Percentiles rank a stretch among this genome's conserved stretches.
Conservation (phyloP, 1,139 yeast species). For the Wickerhamomyces sp. region DNA sequence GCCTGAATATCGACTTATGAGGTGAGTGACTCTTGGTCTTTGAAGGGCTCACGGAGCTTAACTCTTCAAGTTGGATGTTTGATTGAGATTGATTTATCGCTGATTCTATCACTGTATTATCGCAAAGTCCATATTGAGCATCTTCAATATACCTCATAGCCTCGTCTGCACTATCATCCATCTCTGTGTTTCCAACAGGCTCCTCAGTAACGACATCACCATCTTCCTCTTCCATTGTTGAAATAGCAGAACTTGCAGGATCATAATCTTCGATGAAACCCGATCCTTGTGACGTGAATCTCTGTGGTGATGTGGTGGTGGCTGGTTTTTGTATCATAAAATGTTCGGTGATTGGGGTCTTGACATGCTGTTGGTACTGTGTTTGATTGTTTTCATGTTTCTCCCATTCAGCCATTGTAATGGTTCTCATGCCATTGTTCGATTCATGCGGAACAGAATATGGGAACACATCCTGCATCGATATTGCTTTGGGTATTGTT, state of each 20-base stretch:
- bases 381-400: slow-evolving; percentile 6
- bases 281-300: background rate
- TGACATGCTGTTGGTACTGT: slow-evolving; percentile 1
- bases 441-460: slow-evolving; percentile 1
- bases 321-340: background rate
- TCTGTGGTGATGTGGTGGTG: background rate
- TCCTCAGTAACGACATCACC: slow-evolving; percentile 3
- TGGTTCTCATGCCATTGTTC: slow-evolving; percentile 14
- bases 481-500: slow-evolving; percentile 18
- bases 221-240: slow-evolving; percentile 1
- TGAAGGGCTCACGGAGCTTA: background rate
- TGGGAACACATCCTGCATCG: slow-evolving; percentile 13
- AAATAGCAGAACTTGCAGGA: background rate
- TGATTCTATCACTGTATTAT: slow-evolving; percentile 8
- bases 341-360: background rate
- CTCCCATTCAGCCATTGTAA: slow-evolving; percentile 19
- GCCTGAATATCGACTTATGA: slow-evolving; percentile 20
- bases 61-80: slow-evolving; percentile 9
- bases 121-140: slow-evolving; percentile 9
- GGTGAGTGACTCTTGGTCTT: slow-evolving; percentile 19
- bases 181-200: background rate
- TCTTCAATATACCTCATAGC: slow-evolving; percentile 17
- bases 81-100: slow-evolving; percentile 18
- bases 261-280: slow-evolving; percentile 3
- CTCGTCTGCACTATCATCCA: slow-evolving; percentile 18